Evolutionary conservation across 768 basidiomycete species (phyloP).

Genomic region (Chiua virens): DNA sequence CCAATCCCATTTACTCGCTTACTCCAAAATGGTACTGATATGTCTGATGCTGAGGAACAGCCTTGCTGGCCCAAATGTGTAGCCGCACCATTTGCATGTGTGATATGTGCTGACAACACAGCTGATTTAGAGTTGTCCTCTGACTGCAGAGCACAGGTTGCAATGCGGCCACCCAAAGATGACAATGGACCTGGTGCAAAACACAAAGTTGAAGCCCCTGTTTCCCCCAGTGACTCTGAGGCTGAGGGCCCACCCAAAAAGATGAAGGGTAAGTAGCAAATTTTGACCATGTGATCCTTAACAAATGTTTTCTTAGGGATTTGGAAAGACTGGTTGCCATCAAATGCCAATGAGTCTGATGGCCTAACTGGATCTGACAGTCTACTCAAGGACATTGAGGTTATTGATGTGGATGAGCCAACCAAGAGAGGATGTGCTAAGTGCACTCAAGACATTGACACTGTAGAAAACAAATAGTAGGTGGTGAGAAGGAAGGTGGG

Average conservation of each 20-base stretch:
- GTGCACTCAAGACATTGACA: not conserved
- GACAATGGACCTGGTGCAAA: not conserved
- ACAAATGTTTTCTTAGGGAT: not conserved
- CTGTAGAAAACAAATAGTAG: no score
- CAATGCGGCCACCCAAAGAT: not conserved
- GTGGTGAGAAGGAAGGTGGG: no score
- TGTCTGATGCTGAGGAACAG: conserved; percentile 2
- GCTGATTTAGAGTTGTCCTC: not conserved
- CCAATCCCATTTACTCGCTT: not conserved
- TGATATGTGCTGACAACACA: not conserved
- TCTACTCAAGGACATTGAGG: not conserved
- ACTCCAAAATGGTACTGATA: not conserved
- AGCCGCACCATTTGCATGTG: not conserved
- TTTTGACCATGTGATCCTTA: not conserved
- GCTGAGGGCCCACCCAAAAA: not conserved
- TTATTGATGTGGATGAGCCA: not conserved
- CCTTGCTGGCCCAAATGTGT: not conserved
- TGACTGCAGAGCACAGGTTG: not conserved
- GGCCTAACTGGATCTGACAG: not conserved
- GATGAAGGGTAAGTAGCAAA: not conserved
- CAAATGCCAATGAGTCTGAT: no score
- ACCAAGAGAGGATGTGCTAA: not conserved
- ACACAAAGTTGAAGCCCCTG: not conserved
- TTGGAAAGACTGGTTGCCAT: no score
- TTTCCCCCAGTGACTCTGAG: no score